phyloP scores from a whole-genome alignment of 345 rosid species.

The Salix viminalis region DNA sequence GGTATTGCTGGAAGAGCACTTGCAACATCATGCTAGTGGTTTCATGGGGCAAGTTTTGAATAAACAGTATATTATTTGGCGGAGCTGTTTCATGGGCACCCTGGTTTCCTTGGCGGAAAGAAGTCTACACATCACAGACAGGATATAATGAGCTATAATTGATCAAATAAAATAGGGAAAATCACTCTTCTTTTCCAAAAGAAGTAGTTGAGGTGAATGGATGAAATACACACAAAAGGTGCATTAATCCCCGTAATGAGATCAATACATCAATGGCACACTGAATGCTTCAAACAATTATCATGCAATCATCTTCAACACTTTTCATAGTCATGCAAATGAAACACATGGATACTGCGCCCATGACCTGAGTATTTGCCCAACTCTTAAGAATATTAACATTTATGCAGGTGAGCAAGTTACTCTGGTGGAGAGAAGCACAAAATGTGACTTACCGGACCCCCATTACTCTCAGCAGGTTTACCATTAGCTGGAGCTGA shows the following conservation, averaged over 20 bases:
- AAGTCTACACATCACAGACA: conserved; percentile 37
- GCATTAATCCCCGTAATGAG: neutral
- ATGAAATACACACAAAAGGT: neutral
- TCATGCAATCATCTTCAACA: neutral
- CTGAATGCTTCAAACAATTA: neutral
- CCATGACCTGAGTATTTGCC: neutral
- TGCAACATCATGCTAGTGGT: conserved; percentile 85
- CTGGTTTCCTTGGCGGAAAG: conserved; percentile 45
- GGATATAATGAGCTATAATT: neutral
- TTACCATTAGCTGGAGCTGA: conserved; percentile 56
- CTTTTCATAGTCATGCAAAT: neutral
- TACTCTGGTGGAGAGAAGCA: neutral
- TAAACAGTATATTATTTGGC: conserved; percentile 78
- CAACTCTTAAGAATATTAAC: neutral
- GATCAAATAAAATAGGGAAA: neutral
- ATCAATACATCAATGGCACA: neutral
- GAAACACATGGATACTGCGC: neutral
- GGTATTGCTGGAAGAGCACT: conserved; percentile 68
- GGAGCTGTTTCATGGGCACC: conserved; percentile 52
- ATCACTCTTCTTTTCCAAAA: neutral
- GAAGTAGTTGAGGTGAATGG: neutral
- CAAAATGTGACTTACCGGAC: conserved; percentile 40
- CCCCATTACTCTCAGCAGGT: conserved; percentile 45
- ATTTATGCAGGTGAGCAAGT: neutral
- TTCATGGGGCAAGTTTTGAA: conserved; percentile 86